A percentile compares a stretch with the other conserved stretches of the same genome.
These are phyloP conservation scores for Pseudonitzschia pungens DNA, from an alignment of 108 stramenopile genomes.

Conservation along the genomic window DNA sequence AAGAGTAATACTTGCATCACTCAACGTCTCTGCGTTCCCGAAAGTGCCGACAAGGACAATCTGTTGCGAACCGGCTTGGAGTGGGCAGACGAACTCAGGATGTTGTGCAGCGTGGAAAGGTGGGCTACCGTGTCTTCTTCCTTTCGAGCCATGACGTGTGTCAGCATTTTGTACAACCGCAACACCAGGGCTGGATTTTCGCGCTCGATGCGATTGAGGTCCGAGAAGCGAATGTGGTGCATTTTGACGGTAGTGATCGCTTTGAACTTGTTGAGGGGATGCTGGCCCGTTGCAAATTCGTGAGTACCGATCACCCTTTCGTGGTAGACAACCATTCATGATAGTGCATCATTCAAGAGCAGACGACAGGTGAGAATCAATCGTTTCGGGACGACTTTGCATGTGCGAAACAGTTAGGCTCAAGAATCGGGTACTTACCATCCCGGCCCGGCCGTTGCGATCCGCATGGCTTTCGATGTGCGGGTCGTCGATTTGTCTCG, in stretches of 20 bases:
- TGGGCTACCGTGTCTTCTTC: slow-evolving; percentile 71
- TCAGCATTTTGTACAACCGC: slow-evolving; percentile 63
- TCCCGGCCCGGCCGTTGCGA: slow-evolving; percentile 49
- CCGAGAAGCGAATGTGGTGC: slow-evolving; percentile 59
- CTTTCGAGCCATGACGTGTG: slow-evolving; percentile 57
- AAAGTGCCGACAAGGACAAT: not conserved
- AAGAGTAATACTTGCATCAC: not conserved
- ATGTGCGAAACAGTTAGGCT: too few species aligned
- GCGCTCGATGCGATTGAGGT: slow-evolving; percentile 47
- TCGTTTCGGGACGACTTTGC: too few species aligned
- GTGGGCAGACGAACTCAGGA: slow-evolving; percentile 65
- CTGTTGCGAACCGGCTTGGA: slow-evolving; percentile 39
- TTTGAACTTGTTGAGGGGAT: slow-evolving; percentile 31
- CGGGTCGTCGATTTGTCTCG: slow-evolving; percentile 27
- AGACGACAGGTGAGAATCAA: too few species aligned
- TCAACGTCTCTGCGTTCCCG: not conserved
- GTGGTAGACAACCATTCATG: too few species aligned
- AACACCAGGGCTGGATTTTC: slow-evolving; percentile 57
- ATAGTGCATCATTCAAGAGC: too few species aligned
- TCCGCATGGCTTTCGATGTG: slow-evolving; percentile 32
- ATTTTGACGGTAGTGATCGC: slow-evolving; percentile 53
- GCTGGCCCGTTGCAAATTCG: slow-evolving; percentile 33
- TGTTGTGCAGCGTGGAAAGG: slow-evolving; percentile 57
- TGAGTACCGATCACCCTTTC: slow-evolving; percentile 30
- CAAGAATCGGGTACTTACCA: slow-evolving; percentile 9